Evolutionary conservation across 179 eudicot species (phyloP).

Genomic region (Amaranthus tricolor): DNA sequence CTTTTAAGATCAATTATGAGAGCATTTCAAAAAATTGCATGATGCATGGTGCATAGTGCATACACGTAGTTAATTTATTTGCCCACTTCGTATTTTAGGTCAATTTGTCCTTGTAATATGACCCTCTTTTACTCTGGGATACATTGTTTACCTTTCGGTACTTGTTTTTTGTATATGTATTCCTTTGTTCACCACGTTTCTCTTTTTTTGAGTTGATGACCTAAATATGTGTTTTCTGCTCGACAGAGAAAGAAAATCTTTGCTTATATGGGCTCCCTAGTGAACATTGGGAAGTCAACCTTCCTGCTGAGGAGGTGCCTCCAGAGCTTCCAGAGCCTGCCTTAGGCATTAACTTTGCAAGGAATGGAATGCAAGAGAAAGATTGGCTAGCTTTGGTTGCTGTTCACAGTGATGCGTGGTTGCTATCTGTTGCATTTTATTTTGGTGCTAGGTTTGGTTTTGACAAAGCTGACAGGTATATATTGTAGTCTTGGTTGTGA

Average conservation of each 20-base stretch:
- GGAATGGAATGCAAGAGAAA: slow-evolving; percentile 52
- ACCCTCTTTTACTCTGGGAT: no score
- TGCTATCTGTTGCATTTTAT: slow-evolving; percentile 54
- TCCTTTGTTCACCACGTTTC: not conserved
- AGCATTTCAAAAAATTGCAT: not conserved
- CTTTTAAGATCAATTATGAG: not conserved
- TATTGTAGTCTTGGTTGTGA: not conserved
- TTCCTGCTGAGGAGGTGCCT: slow-evolving; percentile 57
- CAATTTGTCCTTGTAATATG: no score
- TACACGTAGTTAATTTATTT: not conserved
- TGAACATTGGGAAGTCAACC: slow-evolving; percentile 58
- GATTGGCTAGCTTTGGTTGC: slow-evolving; percentile 58
- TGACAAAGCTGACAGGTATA: slow-evolving; percentile 49
- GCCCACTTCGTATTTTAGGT: not conserved
- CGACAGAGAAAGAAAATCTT: slow-evolving; percentile 48
- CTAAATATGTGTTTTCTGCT: slow-evolving; percentile 13
- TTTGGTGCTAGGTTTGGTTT: slow-evolving; percentile 57
- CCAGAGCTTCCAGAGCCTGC: slow-evolving; percentile 61
- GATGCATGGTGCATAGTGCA: not conserved
- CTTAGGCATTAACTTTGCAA: slow-evolving; percentile 51
- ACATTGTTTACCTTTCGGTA: no score
- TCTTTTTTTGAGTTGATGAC: not conserved
- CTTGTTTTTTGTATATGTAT: not conserved
- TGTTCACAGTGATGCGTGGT: slow-evolving; percentile 54
- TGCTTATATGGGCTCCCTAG: slow-evolving; percentile 54